phyloP scores from a whole-genome alignment of 345 rosid genomes.

The Arabidopsis suecica region DNA sequence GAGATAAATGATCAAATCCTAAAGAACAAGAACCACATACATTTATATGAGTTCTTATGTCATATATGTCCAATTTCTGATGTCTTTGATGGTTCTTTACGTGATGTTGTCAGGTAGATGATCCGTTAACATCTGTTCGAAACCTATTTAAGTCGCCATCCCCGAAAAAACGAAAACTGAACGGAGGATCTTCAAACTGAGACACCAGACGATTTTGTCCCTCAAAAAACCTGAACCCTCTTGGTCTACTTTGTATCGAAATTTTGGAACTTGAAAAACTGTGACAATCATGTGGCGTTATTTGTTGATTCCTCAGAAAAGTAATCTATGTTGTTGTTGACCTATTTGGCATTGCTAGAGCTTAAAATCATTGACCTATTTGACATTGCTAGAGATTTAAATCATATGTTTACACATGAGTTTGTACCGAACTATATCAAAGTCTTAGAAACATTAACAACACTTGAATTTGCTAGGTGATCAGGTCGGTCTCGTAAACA shows the following conservation, averaged over 20 bases:
- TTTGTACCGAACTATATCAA: background rate
- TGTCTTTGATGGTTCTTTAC: constrained; percentile 12
- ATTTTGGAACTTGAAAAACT: constrained; percentile 19
- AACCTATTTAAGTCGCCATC: constrained; percentile 72
- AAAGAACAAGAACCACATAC: background rate
- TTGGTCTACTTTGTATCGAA: constrained; percentile 4
- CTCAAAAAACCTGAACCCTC: background rate
- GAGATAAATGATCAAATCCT: constrained; percentile 2
- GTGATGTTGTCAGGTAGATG: constrained; percentile 60
- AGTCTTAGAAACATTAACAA: background rate
- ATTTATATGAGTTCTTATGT: background rate
- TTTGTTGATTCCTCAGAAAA: constrained; percentile 8
- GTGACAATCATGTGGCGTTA: constrained; percentile 16
- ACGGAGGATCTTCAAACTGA: constrained; percentile 41
- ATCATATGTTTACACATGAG: constrained; percentile 10
- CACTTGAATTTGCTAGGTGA: too few species aligned
- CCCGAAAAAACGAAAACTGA: constrained; percentile 55
- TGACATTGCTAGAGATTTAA: constrained; percentile 4
- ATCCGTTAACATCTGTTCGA: constrained; percentile 74
- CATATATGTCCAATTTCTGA: background rate
- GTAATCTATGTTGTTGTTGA: background rate
- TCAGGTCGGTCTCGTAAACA: too few species aligned
- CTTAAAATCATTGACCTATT: constrained; percentile 5
- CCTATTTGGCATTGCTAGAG: background rate
- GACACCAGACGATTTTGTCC: constrained; percentile 5